A percentile compares a stretch with the other conserved stretches of the same genome.
phyloP scores from a whole-genome alignment of 78 protist species.

The Protostelium mycophagum region DNA sequence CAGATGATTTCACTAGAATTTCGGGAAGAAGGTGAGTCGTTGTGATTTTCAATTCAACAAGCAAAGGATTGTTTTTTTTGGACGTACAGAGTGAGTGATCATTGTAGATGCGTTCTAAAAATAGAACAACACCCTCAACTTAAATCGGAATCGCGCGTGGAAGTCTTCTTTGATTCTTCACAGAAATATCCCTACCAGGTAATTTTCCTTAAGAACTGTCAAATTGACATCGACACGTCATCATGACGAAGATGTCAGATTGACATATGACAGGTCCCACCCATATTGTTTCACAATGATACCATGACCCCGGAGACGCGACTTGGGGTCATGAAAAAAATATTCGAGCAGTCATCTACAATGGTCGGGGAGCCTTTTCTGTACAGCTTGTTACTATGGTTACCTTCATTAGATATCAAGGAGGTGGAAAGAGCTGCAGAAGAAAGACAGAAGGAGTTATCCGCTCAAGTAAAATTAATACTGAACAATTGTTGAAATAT shows the following conservation, averaged over 20 bases:
- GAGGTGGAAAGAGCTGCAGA: no score
- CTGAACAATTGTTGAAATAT: no score
- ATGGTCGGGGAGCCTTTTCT: not conserved
- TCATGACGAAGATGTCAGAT: not conserved
- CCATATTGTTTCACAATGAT: not conserved
- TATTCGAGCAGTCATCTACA: not conserved
- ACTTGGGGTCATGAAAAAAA: not conserved
- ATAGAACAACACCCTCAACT: not conserved
- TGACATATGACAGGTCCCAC: not conserved
- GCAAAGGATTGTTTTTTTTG: not conserved
- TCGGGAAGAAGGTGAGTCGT: constrained; percentile 4
- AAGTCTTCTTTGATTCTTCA: not conserved
- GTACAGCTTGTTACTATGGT: not conserved
- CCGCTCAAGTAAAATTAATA: no score
- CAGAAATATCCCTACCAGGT: not conserved
- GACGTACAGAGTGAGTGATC: constrained; percentile 16
- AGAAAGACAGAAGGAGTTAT: no score
- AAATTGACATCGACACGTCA: no score
- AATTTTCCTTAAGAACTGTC: no score
- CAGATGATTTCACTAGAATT: not conserved
- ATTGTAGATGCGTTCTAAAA: not conserved
- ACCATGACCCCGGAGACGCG: not conserved
- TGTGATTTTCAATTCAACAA: not conserved
- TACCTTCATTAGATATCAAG: not conserved
- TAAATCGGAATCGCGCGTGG: not conserved